Percentiles rank a stretch among this genome's conserved stretches.
Evolutionary conservation across 2,329 filamentous ascomycete species (phyloP).

Genomic region (Dendryphion nanum): DNA sequence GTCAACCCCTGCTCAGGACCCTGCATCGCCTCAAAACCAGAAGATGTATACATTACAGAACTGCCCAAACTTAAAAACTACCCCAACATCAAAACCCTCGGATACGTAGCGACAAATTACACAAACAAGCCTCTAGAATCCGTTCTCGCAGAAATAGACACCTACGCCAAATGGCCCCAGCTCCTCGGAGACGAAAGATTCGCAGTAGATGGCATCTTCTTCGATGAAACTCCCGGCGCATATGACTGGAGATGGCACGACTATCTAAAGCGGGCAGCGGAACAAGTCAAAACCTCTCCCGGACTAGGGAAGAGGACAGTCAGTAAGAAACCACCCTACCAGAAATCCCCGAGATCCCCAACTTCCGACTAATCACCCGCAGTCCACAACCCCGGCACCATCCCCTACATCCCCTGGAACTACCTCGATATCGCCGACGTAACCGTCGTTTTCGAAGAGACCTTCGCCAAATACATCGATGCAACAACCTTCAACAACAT

Average conservation of each 20-base stretch:
- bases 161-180: constrained; percentile 46
- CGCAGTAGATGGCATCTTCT: constrained; percentile 50
- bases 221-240: constrained; percentile 47
- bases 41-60: constrained; percentile 23
- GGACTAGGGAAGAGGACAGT: constrained; percentile 18
- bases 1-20: constrained; percentile 46
- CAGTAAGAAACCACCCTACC: constrained; percentile 8
- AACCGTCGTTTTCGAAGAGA: constrained; percentile 23
- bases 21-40: constrained; percentile 10
- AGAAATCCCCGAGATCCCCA: background rate
- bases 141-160: constrained; percentile 41
- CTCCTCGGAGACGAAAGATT: constrained; percentile 31
- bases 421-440: constrained; percentile 22
- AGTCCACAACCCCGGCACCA: constrained; percentile 21
- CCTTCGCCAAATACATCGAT: constrained; percentile 15
- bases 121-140: constrained; percentile 22
- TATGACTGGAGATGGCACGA: constrained; percentile 18
- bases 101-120: constrained; percentile 53
- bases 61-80: constrained; percentile 40
- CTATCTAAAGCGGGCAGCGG: constrained; percentile 12
- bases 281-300: constrained; percentile 7
- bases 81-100: constrained; percentile 49
- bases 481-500: constrained; percentile 14
- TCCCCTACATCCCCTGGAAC: constrained; percentile 18
- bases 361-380: background rate